Evolutionary conservation across 805 yeast species (phyloP).

Genomic region (Wickerhamomyces hampshirensis): DNA sequence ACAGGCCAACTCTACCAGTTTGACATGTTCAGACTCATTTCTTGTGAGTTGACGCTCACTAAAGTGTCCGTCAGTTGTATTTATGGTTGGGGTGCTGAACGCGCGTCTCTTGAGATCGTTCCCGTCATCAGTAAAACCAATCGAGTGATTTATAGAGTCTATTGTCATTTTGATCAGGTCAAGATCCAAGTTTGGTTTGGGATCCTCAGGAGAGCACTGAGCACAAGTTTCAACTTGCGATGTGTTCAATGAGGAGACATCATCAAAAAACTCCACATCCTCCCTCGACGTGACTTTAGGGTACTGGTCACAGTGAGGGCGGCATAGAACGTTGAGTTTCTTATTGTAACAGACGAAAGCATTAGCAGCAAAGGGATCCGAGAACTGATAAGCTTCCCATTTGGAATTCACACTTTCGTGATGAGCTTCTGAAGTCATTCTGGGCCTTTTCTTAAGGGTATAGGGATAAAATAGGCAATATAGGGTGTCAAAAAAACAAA

Average conservation of each 20-base stretch:
- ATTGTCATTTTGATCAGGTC: conserved; percentile 43
- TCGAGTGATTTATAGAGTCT: conserved; percentile 45
- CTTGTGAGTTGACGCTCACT: conserved; percentile 34
- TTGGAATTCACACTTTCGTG: conserved; percentile 24
- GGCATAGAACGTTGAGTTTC: conserved; percentile 42
- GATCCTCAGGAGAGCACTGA: conserved; percentile 47
- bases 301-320: conserved; percentile 61
- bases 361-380: conserved; percentile 62
- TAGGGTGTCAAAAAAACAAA: no score
- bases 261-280: conserved; percentile 42
- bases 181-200: conserved; percentile 16
- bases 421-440: conserved; percentile 1
- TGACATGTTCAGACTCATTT: conserved; percentile 64
- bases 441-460: not conserved
- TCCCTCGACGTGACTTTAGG: conserved; percentile 32
- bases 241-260: conserved; percentile 36
- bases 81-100: conserved; percentile 18
- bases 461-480: no score
- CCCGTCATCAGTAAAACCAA: conserved; percentile 42
- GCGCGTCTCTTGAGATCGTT: conserved; percentile 23
- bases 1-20: conserved; percentile 72
- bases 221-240: conserved; percentile 49
- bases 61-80: conserved; percentile 12
- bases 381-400: conserved; percentile 62
- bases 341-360: conserved; percentile 50